Evolutionary conservation across 495 filamentous ascomycete genomes (phyloP), one percentile per base, ranked within the genome.

Genomic region (Trichocladium uniseriatum): DNA sequence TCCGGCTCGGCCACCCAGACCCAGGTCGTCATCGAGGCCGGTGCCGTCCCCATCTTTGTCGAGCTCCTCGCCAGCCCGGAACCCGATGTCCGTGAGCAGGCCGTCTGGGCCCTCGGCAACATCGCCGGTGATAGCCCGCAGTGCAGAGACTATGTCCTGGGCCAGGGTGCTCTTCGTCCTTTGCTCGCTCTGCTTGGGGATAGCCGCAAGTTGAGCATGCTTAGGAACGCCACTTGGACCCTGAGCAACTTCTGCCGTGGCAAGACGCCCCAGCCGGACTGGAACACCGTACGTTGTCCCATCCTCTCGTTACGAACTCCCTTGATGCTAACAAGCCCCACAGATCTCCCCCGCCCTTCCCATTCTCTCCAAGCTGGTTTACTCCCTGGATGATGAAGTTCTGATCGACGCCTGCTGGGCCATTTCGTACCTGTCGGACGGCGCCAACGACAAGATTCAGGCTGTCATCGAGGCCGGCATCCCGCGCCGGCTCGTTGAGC

Each of bases 211-310:
- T 77, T 99, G 43, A 95, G 89, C 77, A 99, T 99, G 94, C 81
- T 99, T 34, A 79, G 94, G 46, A 99, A 99, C 65, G 94, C 94
- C 20, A 97, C 94, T 21, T 99, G 94, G 94, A 99, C 94, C 20
- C 75, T 99, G 43, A 97, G 94, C 76, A 99, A 99, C 74, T 99
- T 99, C 74, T 99, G 94, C 74, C 91, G 94, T 77, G 94, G 94
- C 69, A 99, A 97, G 79, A 95, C 90, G 4, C 94, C 94, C 32
- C 94, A 99, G 69, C 94, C 94, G 16, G 92, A 99, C 65, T 99
- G 94, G 94, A 78, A 83, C 62, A 96, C 88, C 2, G 89, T 95
- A 75, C 68, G 82, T 78, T 46, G 1, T 14, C 32, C n/a, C 3
- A n/a, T n/a, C 14, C 20, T 24, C 15, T 29, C 18, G n/a, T 13